These are phyloP conservation scores for Colletotrichum eremochloae DNA, from an alignment of 2,329 filamentous ascomycete species.

Conservation along the genomic window DNA sequence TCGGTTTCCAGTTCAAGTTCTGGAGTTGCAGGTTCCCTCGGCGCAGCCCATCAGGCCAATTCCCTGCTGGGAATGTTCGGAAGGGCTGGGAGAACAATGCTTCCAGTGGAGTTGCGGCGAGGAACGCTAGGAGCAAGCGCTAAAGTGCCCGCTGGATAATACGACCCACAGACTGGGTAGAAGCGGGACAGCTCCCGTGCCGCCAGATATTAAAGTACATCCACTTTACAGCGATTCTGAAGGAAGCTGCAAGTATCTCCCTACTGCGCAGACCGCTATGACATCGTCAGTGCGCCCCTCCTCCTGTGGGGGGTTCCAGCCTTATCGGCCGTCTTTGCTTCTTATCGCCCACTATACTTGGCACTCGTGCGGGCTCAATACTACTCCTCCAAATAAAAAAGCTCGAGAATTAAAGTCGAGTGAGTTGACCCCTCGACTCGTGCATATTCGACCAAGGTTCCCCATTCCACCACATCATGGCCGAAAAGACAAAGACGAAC, in stretches of 20 bases:
- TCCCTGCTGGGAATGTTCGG: slow-evolving; percentile 23
- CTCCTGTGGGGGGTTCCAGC: slow-evolving; percentile 5
- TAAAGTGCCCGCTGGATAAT: slow-evolving; percentile 9
- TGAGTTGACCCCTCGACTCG: slow-evolving; percentile 4
- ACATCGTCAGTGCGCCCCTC: slow-evolving; percentile 9
- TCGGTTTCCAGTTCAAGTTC: slow-evolving; percentile 25
- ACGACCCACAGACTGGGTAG: slow-evolving; percentile 4
- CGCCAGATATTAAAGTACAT: slow-evolving; percentile 19
- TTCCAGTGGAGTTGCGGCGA: slow-evolving; percentile 1
- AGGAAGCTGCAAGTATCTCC: slow-evolving; percentile 2
- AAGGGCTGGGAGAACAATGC: slow-evolving; percentile 6
- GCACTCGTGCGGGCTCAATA: no score
- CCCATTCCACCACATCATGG: slow-evolving; percentile 26
- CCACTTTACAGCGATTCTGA: no score
- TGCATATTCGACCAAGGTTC: background rate
- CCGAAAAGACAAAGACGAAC: slow-evolving; percentile 46
- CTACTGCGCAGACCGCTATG: slow-evolving; percentile 20
- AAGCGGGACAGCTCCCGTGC: slow-evolving; percentile 12
- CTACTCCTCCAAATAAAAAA: slow-evolving; percentile 20
- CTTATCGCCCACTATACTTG: slow-evolving; percentile 20
- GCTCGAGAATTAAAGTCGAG: slow-evolving; percentile 11
- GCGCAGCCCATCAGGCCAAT: slow-evolving; percentile 27
- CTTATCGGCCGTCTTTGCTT: slow-evolving; percentile 20
- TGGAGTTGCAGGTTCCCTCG: slow-evolving; percentile 24
- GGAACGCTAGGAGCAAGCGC: slow-evolving; percentile 17